Conservation (phyloP, 2,329 filamentous ascomycete genomes). For the Ceratocystis cacaofunesta region DNA sequence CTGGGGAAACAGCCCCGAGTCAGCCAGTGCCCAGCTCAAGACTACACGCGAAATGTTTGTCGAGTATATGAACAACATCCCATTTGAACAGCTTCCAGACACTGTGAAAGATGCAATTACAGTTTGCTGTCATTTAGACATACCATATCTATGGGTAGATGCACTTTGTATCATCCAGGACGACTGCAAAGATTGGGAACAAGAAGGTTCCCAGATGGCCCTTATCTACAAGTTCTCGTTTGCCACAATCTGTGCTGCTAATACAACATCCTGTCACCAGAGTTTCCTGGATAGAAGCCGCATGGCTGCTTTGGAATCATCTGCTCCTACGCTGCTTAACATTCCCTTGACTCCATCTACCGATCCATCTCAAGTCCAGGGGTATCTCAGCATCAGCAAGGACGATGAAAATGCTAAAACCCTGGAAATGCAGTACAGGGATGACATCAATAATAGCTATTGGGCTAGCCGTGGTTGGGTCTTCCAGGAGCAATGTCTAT, state of each 20-base stretch:
- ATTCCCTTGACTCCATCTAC: neutral
- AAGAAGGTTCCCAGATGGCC: slow-evolving; percentile 11
- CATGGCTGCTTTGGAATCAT: neutral
- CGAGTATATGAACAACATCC: neutral
- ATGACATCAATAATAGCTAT: too few relatives aligned
- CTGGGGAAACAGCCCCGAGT: neutral
- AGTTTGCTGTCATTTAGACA: neutral
- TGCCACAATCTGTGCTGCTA: neutral
- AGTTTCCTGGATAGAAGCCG: neutral
- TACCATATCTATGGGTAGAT: slow-evolving; percentile 20
- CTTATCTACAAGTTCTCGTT: slow-evolving; percentile 2
- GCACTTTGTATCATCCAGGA: slow-evolving; percentile 12
- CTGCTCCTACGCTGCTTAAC: neutral
- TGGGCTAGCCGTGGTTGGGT: too few relatives aligned
- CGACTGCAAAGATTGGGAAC: slow-evolving; percentile 19
- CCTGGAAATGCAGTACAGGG: too few relatives aligned
- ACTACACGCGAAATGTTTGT: neutral
- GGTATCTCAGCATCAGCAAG: neutral
- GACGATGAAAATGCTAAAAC: neutral
- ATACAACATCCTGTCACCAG: neutral
- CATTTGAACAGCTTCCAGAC: neutral
- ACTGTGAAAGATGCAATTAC: too few relatives aligned
- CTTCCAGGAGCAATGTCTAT: too few relatives aligned
- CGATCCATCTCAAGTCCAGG: neutral
- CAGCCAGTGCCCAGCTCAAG: neutral